These are phyloP conservation scores for Fraxinus xanthoxyloides DNA, from an alignment of 305 asterid genomes.

Conservation along the genomic window DNA sequence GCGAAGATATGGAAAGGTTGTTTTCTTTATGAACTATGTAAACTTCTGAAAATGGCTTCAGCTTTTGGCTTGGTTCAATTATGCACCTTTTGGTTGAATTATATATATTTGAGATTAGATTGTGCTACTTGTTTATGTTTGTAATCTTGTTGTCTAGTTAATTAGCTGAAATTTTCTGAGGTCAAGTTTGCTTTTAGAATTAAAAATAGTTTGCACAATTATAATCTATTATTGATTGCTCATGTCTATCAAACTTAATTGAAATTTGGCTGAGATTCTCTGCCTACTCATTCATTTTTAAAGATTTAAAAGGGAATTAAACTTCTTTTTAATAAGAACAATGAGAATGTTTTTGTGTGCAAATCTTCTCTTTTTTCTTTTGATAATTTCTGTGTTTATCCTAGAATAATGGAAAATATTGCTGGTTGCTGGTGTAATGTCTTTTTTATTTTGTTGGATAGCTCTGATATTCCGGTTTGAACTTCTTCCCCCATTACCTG, in stretches of 20 bases:
- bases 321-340: neutral
- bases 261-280: slow-evolving; percentile 4
- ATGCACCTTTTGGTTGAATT: neutral
- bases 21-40: neutral
- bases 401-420: slow-evolving; percentile 13
- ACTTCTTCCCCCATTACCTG: slow-evolving; percentile 15
- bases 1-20: slow-evolving; percentile 97
- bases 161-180: slow-evolving; percentile 3
- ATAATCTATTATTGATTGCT: neutral
- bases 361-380: neutral
- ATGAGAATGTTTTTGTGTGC: neutral
- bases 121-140: neutral
- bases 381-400: neutral
- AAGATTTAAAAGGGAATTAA: neutral
- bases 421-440: slow-evolving; percentile 5
- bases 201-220: neutral
- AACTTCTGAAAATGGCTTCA: neutral
- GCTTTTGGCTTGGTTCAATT: neutral
- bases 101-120: neutral
- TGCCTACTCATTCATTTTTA: neutral
- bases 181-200: slow-evolving; percentile 6
- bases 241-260: neutral
- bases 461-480: slow-evolving; percentile 1
- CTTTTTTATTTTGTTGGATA: slow-evolving; percentile 1
- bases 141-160: neutral